phyloP scores from a whole-genome alignment of 129 eudicot genomes.

The Arctium lappa region DNA sequence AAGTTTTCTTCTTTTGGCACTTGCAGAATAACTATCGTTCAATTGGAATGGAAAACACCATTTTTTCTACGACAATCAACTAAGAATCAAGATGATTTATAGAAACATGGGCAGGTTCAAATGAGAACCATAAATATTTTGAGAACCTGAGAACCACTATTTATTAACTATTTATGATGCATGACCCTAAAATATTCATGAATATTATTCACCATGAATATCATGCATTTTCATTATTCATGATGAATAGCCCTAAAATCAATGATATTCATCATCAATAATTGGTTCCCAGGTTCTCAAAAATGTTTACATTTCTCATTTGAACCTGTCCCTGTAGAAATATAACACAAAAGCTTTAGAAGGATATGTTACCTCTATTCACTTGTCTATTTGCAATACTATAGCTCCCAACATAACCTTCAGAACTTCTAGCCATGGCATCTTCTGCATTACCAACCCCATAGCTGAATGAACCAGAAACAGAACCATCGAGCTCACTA shows the following conservation, averaged over 20 bases:
- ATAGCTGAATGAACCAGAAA: conserved; percentile 56
- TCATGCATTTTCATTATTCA: neutral
- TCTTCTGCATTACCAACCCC: conserved; percentile 58
- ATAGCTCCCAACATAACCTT: conserved; percentile 63
- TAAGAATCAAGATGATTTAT: neutral
- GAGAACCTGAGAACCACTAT: neutral
- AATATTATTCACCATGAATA: neutral
- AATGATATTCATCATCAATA: neutral
- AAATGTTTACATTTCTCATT: neutral
- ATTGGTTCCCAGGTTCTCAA: neutral
- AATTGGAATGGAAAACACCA: neutral
- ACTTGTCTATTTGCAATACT: conserved; percentile 68
- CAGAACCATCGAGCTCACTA: conserved; percentile 52
- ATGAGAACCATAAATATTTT: neutral
- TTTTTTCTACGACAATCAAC: neutral
- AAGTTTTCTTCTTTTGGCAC: neutral
- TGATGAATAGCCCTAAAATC: neutral
- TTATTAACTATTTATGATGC: neutral
- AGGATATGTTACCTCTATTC: conserved; percentile 49
- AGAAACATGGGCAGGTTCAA: neutral
- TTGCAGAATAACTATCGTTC: neutral
- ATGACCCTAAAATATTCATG: neutral
- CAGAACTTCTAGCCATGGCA: conserved; percentile 49
- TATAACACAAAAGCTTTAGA: neutral
- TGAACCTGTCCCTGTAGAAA: neutral